Evolutionary conservation across 83 land plant species (phyloP).

Genomic region (Picea abies): DNA sequence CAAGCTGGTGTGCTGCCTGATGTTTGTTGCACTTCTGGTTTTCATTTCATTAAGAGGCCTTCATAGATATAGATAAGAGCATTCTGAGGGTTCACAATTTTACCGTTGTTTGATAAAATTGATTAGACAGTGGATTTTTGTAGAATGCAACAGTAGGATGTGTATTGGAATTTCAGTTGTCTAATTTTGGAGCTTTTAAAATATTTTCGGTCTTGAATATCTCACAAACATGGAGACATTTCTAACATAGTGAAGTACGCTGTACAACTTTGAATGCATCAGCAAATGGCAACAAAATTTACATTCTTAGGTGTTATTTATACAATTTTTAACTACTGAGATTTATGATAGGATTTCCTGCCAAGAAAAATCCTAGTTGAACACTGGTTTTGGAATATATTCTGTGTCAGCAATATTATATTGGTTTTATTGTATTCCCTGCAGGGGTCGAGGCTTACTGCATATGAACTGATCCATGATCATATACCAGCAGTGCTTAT

Average conservation of each 20-base stretch:
- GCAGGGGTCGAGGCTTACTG: slow-evolving; percentile 97
- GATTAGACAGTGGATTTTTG: background rate
- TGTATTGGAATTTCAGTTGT: too few species aligned
- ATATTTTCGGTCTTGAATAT: background rate
- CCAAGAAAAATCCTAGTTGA: background rate
- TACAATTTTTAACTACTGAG: too few species aligned
- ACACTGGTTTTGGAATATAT: background rate
- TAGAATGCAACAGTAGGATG: background rate
- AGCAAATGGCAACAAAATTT: too few species aligned
- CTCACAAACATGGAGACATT: background rate
- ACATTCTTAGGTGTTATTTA: too few species aligned
- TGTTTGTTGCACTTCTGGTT: background rate
- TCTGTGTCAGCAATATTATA: background rate
- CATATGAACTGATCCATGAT: slow-evolving; percentile 95
- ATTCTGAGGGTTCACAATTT: background rate
- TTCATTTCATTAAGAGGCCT: background rate
- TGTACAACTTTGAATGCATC: background rate
- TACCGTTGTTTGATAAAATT: background rate
- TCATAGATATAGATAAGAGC: background rate
- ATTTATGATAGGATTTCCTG: too few species aligned
- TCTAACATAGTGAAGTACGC: background rate
- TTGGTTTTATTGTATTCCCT: slow-evolving; percentile 2
- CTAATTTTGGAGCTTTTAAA: background rate
- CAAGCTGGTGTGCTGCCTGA: background rate
- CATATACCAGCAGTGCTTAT: slow-evolving; percentile 90